A percentile compares a stretch with the other conserved stretches of the same genome.
Evolutionary conservation across 192 early-diverging fungal species (phyloP).

Genomic region (Jimgerdemannia lactiflua): DNA sequence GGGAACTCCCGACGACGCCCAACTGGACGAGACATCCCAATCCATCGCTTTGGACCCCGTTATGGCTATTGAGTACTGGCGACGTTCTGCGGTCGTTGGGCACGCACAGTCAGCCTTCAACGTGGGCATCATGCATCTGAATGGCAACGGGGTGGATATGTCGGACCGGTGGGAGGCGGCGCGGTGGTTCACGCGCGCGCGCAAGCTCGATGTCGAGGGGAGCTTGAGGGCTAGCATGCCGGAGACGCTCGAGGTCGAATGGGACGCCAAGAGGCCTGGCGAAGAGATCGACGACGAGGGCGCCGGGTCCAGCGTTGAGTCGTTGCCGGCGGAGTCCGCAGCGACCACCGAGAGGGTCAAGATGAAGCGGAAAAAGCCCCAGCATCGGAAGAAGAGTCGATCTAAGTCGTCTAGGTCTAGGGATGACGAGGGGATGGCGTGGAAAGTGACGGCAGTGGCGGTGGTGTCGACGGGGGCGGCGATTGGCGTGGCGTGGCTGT

Average conservation of each 20-base stretch:
- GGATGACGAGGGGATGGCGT: not conserved
- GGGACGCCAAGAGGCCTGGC: not conserved
- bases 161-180: slow-evolving; percentile 23
- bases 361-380: not conserved
- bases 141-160: slow-evolving; percentile 26
- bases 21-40: slow-evolving; percentile 9
- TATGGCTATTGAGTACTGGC: slow-evolving; percentile 32
- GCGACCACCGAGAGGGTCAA: not conserved
- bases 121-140: slow-evolving; percentile 29
- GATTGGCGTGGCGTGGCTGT: not conserved
- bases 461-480: not conserved
- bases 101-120: slow-evolving; percentile 36
- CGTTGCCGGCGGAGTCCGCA: no score
- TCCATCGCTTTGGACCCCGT: slow-evolving; percentile 8
- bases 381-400: not conserved
- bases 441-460: not conserved
- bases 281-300: not conserved
- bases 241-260: not conserved
- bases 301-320: not conserved
- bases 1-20: slow-evolving; percentile 25
- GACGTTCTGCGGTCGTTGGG: slow-evolving; percentile 28
- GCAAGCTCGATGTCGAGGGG: slow-evolving; percentile 27
- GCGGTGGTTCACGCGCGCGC: slow-evolving; percentile 32
- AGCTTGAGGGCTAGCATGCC: slow-evolving; percentile 9
- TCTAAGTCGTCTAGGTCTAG: not conserved